These are phyloP conservation scores for Ganoderma multipileum DNA, from an alignment of 1,284 basidiomycete species.

Conservation along the genomic window DNA sequence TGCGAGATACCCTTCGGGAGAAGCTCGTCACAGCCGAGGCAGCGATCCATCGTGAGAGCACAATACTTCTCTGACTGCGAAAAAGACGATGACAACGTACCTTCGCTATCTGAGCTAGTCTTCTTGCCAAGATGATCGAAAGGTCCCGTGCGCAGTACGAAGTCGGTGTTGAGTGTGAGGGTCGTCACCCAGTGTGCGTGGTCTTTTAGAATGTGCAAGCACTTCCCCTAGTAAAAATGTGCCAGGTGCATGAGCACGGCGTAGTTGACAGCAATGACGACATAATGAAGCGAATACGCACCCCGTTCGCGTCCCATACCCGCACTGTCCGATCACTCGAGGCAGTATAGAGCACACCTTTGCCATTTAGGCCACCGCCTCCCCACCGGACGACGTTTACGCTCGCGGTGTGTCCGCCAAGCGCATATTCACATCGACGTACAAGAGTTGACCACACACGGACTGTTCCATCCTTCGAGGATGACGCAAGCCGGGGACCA, in stretches of 20 bases:
- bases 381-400: slow-evolving; percentile 98
- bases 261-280: background rate
- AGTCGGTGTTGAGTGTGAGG: slow-evolving; percentile 94
- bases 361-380: slow-evolving; percentile 69
- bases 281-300: slow-evolving; percentile 42
- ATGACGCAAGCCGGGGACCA: slow-evolving; percentile 89
- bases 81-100: slow-evolving; percentile 45
- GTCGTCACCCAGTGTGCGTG: slow-evolving; percentile 99
- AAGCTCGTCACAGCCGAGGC: background rate
- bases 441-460: slow-evolving; percentile 89
- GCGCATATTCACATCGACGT: slow-evolving; percentile 81
- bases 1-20: background rate
- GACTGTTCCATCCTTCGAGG: slow-evolving; percentile 96
- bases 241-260: background rate
- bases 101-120: slow-evolving; percentile 81
- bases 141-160: slow-evolving; percentile 92
- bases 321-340: slow-evolving; percentile 94
- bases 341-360: slow-evolving; percentile 92
- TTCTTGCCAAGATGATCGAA: slow-evolving; percentile 88
- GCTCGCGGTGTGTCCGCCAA: slow-evolving; percentile 93
- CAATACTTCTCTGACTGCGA: background rate
- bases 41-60: background rate
- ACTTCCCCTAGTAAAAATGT: slow-evolving; percentile 56
- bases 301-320: slow-evolving; percentile 89
- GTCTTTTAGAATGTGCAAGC: slow-evolving; percentile 83